These are phyloP conservation scores for Alloascoidea africana DNA, from an alignment of 805 yeast genomes.

Conservation along the genomic window DNA sequence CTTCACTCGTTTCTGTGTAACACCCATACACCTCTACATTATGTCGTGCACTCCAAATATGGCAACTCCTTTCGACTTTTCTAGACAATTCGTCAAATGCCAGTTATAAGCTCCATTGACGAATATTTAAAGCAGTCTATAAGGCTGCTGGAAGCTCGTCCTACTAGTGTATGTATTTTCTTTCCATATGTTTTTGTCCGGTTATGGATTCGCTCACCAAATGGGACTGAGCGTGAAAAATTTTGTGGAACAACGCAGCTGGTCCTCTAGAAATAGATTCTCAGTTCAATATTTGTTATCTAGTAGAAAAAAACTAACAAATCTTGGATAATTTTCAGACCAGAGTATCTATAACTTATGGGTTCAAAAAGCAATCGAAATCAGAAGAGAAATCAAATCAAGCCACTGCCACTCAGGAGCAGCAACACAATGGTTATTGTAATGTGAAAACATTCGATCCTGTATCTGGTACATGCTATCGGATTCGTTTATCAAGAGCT, in stretches of 20 bases:
- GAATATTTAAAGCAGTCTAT: conserved; percentile 25
- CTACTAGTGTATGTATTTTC: conserved; percentile 17
- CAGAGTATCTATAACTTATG: conserved; percentile 19
- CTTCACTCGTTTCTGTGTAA: too few relatives aligned
- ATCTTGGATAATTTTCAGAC: conserved; percentile 12
- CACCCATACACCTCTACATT: too few relatives aligned
- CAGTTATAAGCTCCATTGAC: conserved; percentile 18
- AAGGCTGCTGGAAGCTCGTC: conserved; percentile 27
- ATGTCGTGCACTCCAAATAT: too few relatives aligned
- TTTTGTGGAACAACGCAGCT: background rate
- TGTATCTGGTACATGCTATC: conserved; percentile 43
- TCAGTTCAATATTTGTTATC: background rate
- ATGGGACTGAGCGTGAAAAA: background rate
- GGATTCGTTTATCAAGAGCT: conserved; percentile 38
- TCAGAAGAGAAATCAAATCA: conserved; percentile 12
- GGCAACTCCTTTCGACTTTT: too few relatives aligned
- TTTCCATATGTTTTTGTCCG: background rate
- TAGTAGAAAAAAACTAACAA: conserved; percentile 12
- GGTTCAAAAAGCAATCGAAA: conserved; percentile 13
- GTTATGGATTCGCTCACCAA: too few relatives aligned
- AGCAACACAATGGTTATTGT: conserved; percentile 20
- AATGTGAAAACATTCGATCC: conserved; percentile 55
- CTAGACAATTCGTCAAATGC: too few relatives aligned
- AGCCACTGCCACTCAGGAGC: conserved; percentile 11
- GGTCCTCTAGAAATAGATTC: too few relatives aligned